Evolutionary conservation across 1,139 yeast genomes (phyloP).

Genomic region (Lodderomyces metapsilosis): DNA sequence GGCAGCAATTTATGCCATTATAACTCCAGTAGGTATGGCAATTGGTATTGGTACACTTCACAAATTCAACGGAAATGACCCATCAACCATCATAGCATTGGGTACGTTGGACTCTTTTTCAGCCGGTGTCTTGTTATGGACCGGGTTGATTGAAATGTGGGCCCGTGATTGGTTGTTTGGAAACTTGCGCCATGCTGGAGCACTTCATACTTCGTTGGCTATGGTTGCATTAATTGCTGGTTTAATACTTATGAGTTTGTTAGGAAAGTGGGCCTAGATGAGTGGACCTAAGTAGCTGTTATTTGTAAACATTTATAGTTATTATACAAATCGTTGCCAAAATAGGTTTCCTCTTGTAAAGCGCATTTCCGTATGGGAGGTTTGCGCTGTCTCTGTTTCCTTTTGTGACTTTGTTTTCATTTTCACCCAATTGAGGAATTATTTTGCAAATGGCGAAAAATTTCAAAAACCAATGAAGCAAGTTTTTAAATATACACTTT

Average conservation of each 20-base stretch:
- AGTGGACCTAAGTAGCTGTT: no score
- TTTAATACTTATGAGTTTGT: slow-evolving; percentile 35
- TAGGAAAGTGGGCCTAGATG: slow-evolving; percentile 39
- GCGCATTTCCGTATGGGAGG: neutral
- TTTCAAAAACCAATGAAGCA: neutral
- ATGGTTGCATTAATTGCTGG: slow-evolving; percentile 28
- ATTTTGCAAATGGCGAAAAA: neutral
- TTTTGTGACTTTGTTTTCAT: neutral
- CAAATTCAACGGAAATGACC: slow-evolving; percentile 29
- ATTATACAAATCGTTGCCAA: no score
- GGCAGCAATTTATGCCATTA: slow-evolving; percentile 28
- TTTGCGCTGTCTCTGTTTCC: neutral
- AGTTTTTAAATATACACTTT: neutral
- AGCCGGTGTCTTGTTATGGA: slow-evolving; percentile 36
- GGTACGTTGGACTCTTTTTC: slow-evolving; percentile 35
- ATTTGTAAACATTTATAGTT: no score
- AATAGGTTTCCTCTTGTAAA: no score
- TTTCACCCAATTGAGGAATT: slow-evolving; percentile 1
- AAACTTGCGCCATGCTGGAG: slow-evolving; percentile 20
- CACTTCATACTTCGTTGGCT: slow-evolving; percentile 20
- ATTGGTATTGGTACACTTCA: slow-evolving; percentile 34
- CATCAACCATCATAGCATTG: slow-evolving; percentile 28
- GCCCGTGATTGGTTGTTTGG: slow-evolving; percentile 36
- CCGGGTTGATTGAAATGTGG: slow-evolving; percentile 34
- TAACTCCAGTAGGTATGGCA: slow-evolving; percentile 40